phyloP scores from a whole-genome alignment of 805 yeast species.

The Komagataella kurtzmanii region DNA sequence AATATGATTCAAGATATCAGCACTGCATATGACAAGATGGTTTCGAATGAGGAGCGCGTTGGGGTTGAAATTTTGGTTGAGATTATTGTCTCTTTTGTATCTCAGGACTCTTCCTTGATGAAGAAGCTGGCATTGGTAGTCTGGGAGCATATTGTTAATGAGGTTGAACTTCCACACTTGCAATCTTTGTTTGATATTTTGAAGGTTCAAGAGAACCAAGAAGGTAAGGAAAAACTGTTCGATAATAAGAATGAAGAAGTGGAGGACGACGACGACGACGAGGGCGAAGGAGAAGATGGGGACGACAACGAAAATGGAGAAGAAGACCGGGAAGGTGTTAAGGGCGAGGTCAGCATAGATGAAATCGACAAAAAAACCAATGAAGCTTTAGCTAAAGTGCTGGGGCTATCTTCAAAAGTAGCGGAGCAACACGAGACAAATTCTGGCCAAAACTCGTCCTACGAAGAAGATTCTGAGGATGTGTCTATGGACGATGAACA shows the following conservation, averaged over 20 bases:
- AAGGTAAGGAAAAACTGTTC: conserved; percentile 68
- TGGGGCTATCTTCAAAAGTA: conserved; percentile 41
- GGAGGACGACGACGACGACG: conserved; percentile 34
- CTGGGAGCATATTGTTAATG: conserved; percentile 35
- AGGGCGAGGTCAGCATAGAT: conserved; percentile 15
- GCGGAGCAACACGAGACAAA: conserved; percentile 5
- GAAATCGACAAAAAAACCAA: conserved; percentile 33
- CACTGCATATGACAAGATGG: conserved; percentile 36
- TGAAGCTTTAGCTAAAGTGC: conserved; percentile 53
- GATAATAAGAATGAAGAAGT: conserved; percentile 43
- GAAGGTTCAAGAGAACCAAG: conserved; percentile 59
- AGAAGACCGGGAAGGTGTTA: conserved; percentile 22
- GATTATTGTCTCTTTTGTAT: conserved; percentile 39
- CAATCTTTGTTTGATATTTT: conserved; percentile 39
- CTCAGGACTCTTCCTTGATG: conserved; percentile 44
- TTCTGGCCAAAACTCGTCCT: conserved; percentile 19
- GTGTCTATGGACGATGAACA: conserved; percentile 93
- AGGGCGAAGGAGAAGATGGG: conserved; percentile 20
- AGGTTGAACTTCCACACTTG: conserved; percentile 30
- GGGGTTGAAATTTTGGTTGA: conserved; percentile 21
- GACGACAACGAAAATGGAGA: conserved; percentile 24
- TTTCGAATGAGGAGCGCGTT: conserved; percentile 25
- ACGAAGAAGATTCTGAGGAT: conserved; percentile 41
- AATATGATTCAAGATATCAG: conserved; percentile 62
- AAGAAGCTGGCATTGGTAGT: conserved; percentile 38